Percentiles rank a stretch among this genome's conserved stretches.
These are phyloP conservation scores for Phytophthora citrophthora DNA, from an alignment of 352 stramenopile species.

Conservation along the genomic window DNA sequence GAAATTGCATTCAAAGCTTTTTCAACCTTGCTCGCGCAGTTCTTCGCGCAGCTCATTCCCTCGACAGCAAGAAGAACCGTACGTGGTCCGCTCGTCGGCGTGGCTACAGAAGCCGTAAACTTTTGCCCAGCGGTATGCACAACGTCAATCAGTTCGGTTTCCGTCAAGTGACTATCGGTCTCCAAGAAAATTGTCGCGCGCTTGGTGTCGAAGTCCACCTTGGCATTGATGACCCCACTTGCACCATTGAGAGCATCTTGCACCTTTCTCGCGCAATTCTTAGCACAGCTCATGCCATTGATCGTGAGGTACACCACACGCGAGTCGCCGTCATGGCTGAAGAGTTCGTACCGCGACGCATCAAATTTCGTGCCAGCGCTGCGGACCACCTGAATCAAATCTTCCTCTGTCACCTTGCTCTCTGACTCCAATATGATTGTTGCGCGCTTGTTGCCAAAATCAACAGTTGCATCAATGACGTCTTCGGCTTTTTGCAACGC, in stretches of 20 bases:
- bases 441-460: slow-evolving; percentile 72
- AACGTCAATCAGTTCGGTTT: slow-evolving; percentile 67
- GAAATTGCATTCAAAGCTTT: slow-evolving; percentile 50
- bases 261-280: slow-evolving; percentile 81
- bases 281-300: slow-evolving; percentile 80
- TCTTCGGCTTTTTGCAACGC: slow-evolving; percentile 53
- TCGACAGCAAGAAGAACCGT: slow-evolving; percentile 64
- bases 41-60: slow-evolving; percentile 86
- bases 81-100: slow-evolving; percentile 45
- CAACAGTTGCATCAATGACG: slow-evolving; percentile 74
- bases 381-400: slow-evolving; percentile 71
- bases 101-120: slow-evolving; percentile 62
- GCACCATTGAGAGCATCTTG: slow-evolving; percentile 65
- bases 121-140: slow-evolving; percentile 64
- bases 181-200: slow-evolving; percentile 82
- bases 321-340: slow-evolving; percentile 61
- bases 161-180: slow-evolving; percentile 66
- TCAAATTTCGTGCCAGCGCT: slow-evolving; percentile 54
- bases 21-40: slow-evolving; percentile 80
- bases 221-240: slow-evolving; percentile 76
- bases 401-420: slow-evolving; percentile 63
- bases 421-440: slow-evolving; percentile 73
- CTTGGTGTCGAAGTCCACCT: slow-evolving; percentile 80
- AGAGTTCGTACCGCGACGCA: slow-evolving; percentile 71
- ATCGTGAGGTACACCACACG: slow-evolving; percentile 77